A percentile compares a stretch with the other conserved stretches of the same genome.
Evolutionary conservation across 2,329 filamentous ascomycete genomes (phyloP).

Genomic region (Esteya vermicola): DNA sequence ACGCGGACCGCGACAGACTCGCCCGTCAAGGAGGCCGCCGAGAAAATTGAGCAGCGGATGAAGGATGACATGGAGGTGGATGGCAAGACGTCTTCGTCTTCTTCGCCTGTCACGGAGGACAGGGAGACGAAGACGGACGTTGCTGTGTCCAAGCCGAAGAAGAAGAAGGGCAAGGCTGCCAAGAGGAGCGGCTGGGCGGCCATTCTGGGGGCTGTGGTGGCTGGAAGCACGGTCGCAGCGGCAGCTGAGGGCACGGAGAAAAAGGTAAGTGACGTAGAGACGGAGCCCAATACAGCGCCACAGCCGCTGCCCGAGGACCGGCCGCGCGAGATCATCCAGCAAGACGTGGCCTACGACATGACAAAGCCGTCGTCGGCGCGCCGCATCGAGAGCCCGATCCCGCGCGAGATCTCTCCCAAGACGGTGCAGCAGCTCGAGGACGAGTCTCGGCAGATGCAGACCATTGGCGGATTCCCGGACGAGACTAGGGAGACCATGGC

Average conservation of each 20-base stretch:
- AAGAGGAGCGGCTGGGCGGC: slow-evolving; percentile 36
- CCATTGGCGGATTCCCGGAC: too few relatives aligned
- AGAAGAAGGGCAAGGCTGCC: slow-evolving; percentile 10
- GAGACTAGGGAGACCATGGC: too few relatives aligned
- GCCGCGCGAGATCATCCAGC: background rate
- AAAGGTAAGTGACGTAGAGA: slow-evolving; percentile 5
- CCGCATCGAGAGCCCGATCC: slow-evolving; percentile 2
- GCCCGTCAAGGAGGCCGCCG: too few relatives aligned
- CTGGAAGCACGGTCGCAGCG: slow-evolving; percentile 18
- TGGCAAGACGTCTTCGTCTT: too few relatives aligned
- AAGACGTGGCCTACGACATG: too few relatives aligned
- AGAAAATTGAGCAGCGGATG: too few relatives aligned
- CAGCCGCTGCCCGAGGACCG: slow-evolving; percentile 12
- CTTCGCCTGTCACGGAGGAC: too few relatives aligned
- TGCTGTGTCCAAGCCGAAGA: too few relatives aligned
- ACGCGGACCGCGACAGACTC: too few relatives aligned
- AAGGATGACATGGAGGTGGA: too few relatives aligned
- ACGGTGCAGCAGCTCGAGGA: background rate
- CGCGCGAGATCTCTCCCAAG: background rate
- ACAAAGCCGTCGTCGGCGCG: background rate
- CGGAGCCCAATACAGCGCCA: slow-evolving; percentile 8
- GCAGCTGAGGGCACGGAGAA: slow-evolving; percentile 8
- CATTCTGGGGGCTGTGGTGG: slow-evolving; percentile 33
- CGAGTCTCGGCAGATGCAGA: too few relatives aligned
- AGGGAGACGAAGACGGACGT: background rate